Evolutionary conservation across 441 rosid genomes (phyloP), one percentile per base, ranked within the genome.

Genomic region (Cnidoscolus chayamansa): DNA sequence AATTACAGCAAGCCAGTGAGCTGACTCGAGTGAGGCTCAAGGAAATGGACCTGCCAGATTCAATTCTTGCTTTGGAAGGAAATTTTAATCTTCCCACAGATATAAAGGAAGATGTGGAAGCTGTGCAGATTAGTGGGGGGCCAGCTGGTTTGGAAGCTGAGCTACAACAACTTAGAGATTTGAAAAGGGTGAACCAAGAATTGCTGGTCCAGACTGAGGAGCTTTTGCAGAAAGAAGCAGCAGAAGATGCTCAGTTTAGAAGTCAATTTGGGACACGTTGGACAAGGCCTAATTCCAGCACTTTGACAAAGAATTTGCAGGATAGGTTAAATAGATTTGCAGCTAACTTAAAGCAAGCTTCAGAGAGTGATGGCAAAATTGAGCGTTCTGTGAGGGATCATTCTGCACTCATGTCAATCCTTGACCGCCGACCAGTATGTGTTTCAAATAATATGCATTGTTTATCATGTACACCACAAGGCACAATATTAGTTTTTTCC

Each of bases 1-100:
- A 86, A 81, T 81, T 94, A 82, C 98, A 94, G 82, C 94, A 92
- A 85, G 97, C 92, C 59, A 94, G 98, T 65, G 97, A 94, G 77
- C 84, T 94, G 51, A 77, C 98, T 76, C 84, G 98, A 65, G 97
- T 94, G 70, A 90, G 93, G 84, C 95, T 94, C 65, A 92, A 84
- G 85, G 98, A 94, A 85, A 94, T 94, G 98, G 97, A 92, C 77
- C 84, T 94, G 58, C 97, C 98, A 10, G 98, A 94, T 62, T 89
- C 97, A 54, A 87, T 94, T 85, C 94, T 89, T 76, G 88, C 95
- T 63, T 74, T 94, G 78, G 98, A 94, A 84, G 97, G 97, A 63
- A 86, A 84, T 72, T 76, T 78, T 59, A 56, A 78, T 16, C 89
- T 94, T 74, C 92, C 95, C 61, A 74, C 73, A 53, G 92, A 92